Evolutionary conservation across 768 basidiomycete species (phyloP).

Genomic region (Naganishia antarctica): DNA sequence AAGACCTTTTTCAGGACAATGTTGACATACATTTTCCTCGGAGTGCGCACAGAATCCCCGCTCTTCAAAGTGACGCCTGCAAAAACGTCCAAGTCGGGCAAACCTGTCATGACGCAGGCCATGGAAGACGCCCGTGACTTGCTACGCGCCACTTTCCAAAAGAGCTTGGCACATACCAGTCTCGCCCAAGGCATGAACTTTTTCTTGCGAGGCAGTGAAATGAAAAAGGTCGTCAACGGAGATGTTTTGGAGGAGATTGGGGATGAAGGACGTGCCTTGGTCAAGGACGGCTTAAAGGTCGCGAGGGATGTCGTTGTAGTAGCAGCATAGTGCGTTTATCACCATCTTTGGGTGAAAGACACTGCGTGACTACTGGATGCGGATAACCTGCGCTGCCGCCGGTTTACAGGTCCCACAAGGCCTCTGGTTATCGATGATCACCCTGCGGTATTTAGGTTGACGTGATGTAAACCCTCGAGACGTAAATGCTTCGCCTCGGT

Average conservation of each 20-base stretch:
- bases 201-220: slow-evolving; percentile 4
- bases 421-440: too few species aligned
- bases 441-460: too few species aligned
- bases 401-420: too few species aligned
- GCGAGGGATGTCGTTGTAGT: slow-evolving; percentile 11
- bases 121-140: slow-evolving; percentile 8
- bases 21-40: slow-evolving; percentile 64
- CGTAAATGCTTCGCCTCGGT: too few species aligned
- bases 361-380: too few species aligned
- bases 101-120: slow-evolving; percentile 12
- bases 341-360: too few species aligned
- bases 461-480: too few species aligned
- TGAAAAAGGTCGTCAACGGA: slow-evolving; percentile 20
- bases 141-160: slow-evolving; percentile 13
- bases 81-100: slow-evolving; percentile 8
- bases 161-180: slow-evolving; percentile 15
- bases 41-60: slow-evolving; percentile 70
- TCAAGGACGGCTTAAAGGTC: slow-evolving; percentile 16
- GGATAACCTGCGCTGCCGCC: too few species aligned
- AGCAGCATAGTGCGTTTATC: too few species aligned
- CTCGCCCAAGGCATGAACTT: slow-evolving; percentile 16
- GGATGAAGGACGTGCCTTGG: slow-evolving; percentile 12
- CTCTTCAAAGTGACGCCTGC: slow-evolving; percentile 50
- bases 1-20: slow-evolving; percentile 66
- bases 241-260: slow-evolving; percentile 12